Conservation (phyloP, 2,329 filamentous ascomycete species). For the Parafenestella ontariensis region DNA sequence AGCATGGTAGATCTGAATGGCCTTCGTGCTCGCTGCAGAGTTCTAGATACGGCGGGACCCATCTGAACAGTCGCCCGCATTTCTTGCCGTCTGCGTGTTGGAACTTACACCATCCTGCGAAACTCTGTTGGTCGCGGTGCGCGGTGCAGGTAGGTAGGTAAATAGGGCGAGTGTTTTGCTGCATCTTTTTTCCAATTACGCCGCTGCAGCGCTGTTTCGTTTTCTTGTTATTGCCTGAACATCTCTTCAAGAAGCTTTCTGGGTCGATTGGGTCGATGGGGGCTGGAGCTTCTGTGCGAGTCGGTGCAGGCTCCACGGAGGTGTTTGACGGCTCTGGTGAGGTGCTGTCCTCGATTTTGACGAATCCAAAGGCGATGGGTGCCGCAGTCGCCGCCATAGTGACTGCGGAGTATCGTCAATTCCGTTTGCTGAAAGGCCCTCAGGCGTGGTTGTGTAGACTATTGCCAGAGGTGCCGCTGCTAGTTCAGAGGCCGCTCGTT, state of each 20-base stretch:
- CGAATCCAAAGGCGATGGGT: neutral
- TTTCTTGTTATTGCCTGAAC: conserved; percentile 38
- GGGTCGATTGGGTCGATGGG: conserved; percentile 33
- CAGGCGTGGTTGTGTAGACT: neutral
- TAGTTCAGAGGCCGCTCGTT: neutral
- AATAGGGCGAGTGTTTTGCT: conserved; percentile 31
- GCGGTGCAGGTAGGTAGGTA: conserved; percentile 38
- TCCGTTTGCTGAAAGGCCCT: neutral
- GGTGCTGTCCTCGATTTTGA: conserved; percentile 13
- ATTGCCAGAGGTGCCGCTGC: neutral
- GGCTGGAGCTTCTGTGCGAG: conserved; percentile 9
- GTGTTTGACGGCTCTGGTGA: conserved; percentile 5
- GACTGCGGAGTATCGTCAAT: neutral
- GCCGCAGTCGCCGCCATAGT: conserved; percentile 1
- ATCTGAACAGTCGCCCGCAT: conserved; percentile 36
- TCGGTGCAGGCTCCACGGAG: neutral
- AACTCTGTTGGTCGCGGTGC: conserved; percentile 37
- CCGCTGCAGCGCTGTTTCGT: conserved; percentile 29
- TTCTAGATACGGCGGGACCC: conserved; percentile 39
- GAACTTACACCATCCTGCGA: conserved; percentile 38
- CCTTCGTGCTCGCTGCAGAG: conserved; percentile 37
- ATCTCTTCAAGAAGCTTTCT: conserved; percentile 35
- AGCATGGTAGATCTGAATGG: conserved; percentile 38
- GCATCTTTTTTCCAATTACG: conserved; percentile 29
- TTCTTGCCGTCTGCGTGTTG: conserved; percentile 20